Evolutionary conservation across 257 asterid genomes (phyloP), one percentile per base, ranked within the genome.

Genomic region (Dorcoceras hygrometricum): DNA sequence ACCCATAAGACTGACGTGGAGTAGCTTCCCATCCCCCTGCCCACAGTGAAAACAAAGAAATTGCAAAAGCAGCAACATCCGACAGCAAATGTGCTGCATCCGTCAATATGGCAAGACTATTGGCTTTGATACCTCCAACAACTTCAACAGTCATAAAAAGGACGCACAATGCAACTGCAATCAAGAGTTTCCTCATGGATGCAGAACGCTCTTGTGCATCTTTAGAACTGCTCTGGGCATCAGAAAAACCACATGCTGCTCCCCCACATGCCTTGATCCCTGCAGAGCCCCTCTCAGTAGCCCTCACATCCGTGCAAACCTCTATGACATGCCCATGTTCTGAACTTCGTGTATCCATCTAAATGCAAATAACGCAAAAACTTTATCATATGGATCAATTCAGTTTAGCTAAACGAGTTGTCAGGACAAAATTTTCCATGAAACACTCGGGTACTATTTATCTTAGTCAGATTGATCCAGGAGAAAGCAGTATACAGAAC

Each of bases 1-100:
- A 93, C 0, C 99, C 99, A 68, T 90, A 93, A 7, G 99, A 86
- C 77, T 90, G 97, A 22, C 97, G 96, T 0, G 97, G 96, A 62
- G 76, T 93, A 20, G 99, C 97, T 73, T 86, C 92, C 99, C 97
- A 90, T 66, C 99, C 97, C 5, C 95, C 85, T 11, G 96, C 97
- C 99, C 99, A 93, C 53, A 93, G 62, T 1, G 99, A 84, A 67
- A 93, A 90, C 75, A 93, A 73, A 6, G 97, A 90, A 66, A 88
- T 90, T 6, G 99, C 96, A 63, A 93, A 93, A 23, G 97, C 91
- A 29, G 96, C 99, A 65, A 93, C 96, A 63, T 88, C 99, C 3
- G 99, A 90, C 7, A 93, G 79, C 69, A 90, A 77, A 76, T 90
- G 97, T 34, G 99, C 99, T 0, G 96, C 97, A 59, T 90, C 97